These are phyloP conservation scores for Gossypium sturtianum DNA, from an alignment of 345 rosid species.

Conservation along the genomic window DNA sequence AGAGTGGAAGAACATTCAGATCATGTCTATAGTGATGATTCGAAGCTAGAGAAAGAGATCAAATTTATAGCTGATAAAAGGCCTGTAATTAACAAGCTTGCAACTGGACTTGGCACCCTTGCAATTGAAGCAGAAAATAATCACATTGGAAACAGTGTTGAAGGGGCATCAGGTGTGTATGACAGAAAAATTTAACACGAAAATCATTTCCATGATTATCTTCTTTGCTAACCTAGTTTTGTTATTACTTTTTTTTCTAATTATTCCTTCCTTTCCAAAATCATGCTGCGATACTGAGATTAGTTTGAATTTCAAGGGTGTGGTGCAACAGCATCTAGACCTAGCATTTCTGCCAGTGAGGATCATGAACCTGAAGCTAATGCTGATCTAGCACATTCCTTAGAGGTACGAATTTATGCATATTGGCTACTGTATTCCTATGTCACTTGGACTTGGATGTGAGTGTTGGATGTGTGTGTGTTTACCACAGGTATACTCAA, in stretches of 20 bases:
- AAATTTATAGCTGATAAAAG: slow-evolving; percentile 40
- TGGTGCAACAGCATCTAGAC: slow-evolving; percentile 33
- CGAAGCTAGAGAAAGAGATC: slow-evolving; percentile 40
- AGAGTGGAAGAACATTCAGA: slow-evolving; percentile 29
- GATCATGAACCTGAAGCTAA: slow-evolving; percentile 29
- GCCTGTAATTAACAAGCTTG: slow-evolving; percentile 29
- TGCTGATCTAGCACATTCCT: slow-evolving; percentile 29
- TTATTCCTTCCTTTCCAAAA: slow-evolving; percentile 5
- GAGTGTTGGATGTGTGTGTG: background rate
- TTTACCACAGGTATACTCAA: background rate
- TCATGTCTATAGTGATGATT: slow-evolving; percentile 34
- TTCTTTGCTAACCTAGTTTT: background rate
- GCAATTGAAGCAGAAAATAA: slow-evolving; percentile 42
- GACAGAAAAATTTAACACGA: background rate
- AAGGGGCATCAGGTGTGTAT: slow-evolving; percentile 43
- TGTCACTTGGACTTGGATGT: background rate
- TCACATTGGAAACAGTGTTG: slow-evolving; percentile 33
- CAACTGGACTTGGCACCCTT: slow-evolving; percentile 25
- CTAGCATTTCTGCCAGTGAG: slow-evolving; percentile 28
- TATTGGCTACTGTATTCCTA: background rate
- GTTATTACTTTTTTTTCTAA: background rate
- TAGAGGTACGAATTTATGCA: slow-evolving; percentile 43
- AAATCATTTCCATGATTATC: background rate
- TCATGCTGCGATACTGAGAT: slow-evolving; percentile 1
- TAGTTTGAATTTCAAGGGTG: slow-evolving; percentile 32